Conservation (phyloP, 2,329 filamentous ascomycete species). For the Colletotrichum sp. region DNA sequence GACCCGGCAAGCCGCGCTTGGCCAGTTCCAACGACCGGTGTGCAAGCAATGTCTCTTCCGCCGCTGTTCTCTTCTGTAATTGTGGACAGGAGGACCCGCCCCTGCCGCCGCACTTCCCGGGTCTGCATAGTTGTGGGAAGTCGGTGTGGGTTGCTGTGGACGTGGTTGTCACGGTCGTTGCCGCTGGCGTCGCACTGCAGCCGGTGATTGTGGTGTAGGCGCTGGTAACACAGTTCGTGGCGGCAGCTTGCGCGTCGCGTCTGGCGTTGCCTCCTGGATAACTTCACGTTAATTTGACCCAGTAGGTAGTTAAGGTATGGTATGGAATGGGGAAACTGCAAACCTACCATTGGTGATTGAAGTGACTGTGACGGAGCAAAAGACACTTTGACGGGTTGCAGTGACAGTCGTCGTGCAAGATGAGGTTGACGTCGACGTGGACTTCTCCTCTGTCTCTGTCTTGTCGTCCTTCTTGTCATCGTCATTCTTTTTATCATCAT, state of each 20-base stretch:
- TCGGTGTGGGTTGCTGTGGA: background rate
- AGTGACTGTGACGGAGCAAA: background rate
- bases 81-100: background rate
- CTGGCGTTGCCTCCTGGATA: background rate
- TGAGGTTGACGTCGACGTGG: background rate
- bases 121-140: background rate
- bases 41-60: background rate
- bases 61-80: background rate
- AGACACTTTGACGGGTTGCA: background rate
- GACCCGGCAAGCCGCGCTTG: background rate
- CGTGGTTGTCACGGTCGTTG: background rate
- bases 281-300: fast-evolving
- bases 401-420: background rate
- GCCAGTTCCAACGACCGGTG: background rate
- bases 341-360: background rate
- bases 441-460: background rate
- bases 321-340: background rate
- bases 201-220: background rate
- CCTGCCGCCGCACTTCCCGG: background rate
- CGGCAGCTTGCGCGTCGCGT: background rate
- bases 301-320: background rate
- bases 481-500: background rate
- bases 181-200: background rate
- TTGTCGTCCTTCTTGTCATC: background rate
- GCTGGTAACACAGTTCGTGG: background rate